phyloP scores from a whole-genome alignment of 345 rosid genomes.

The Sonneratia alba region DNA sequence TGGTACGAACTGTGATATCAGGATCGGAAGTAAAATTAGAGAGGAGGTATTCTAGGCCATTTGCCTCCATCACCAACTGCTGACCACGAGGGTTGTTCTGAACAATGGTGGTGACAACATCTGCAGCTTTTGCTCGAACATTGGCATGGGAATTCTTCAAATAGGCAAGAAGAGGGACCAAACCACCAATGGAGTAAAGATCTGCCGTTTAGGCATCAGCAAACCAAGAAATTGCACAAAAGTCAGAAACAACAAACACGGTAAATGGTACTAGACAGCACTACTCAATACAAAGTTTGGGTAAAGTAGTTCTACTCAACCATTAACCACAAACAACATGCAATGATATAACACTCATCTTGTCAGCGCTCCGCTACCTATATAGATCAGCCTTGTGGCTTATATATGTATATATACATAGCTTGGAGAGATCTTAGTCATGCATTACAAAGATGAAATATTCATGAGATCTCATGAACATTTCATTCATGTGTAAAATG shows the following conservation, averaged over 20 bases:
- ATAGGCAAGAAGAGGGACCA: slow-evolving; percentile 74
- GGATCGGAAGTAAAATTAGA: slow-evolving; percentile 58
- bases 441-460: not conserved
- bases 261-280: not conserved
- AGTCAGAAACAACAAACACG: not conserved
- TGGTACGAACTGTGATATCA: slow-evolving; percentile 53
- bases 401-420: too few species aligned
- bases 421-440: not conserved
- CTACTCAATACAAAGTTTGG: not conserved
- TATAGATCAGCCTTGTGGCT: not conserved
- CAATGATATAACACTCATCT: not conserved
- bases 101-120: slow-evolving; percentile 69
- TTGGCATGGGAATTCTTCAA: slow-evolving; percentile 61
- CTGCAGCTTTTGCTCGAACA: slow-evolving; percentile 86
- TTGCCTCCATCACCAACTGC: slow-evolving; percentile 90
- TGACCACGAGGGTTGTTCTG: slow-evolving; percentile 91
- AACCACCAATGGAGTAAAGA: slow-evolving; percentile 85
- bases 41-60: slow-evolving; percentile 71
- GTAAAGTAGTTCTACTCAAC: not conserved
- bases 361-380: not conserved
- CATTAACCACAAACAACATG: not conserved
- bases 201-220: slow-evolving; percentile 28
- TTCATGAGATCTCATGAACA: not conserved
- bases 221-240: not conserved
- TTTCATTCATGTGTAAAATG: not conserved